Percentiles rank a stretch among this genome's conserved stretches.
These are phyloP conservation scores for Gossypium gossypioides DNA, from an alignment of 441 rosid genomes.

Conservation along the genomic window DNA sequence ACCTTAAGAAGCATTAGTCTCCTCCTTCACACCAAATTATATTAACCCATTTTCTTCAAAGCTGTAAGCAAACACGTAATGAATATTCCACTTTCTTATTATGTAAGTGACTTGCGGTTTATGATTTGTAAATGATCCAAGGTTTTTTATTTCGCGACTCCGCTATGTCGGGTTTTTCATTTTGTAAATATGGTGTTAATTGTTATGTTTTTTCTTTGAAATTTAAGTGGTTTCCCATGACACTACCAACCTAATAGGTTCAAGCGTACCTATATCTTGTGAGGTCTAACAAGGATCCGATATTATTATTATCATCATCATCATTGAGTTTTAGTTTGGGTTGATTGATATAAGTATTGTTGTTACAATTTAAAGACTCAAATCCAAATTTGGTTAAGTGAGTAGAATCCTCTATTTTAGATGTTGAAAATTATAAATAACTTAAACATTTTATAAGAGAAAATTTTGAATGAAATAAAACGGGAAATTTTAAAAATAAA, in stretches of 20 bases:
- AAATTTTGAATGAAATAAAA: too few species aligned
- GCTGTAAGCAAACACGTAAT: constrained; percentile 9
- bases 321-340: too few species aligned
- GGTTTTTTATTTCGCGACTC: background rate
- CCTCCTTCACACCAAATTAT: background rate
- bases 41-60: background rate
- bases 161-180: background rate
- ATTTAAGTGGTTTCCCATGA: background rate
- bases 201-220: background rate
- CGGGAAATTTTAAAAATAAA: too few species aligned
- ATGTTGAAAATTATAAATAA: too few species aligned
- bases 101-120: background rate
- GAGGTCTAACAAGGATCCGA: background rate
- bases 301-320: too few species aligned
- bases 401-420: too few species aligned
- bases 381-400: too few species aligned
- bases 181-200: background rate
- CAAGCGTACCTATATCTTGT: background rate
- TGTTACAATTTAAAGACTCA: too few species aligned
- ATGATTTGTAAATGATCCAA: constrained; percentile 20
- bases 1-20: background rate
- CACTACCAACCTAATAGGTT: background rate
- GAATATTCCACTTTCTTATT: background rate
- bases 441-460: too few species aligned
- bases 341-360: too few species aligned